Percentiles rank a stretch among this genome's conserved stretches.
These are phyloP conservation scores for Xylaria sp. DNA, from an alignment of 2,329 filamentous ascomycete species.

Conservation along the genomic window DNA sequence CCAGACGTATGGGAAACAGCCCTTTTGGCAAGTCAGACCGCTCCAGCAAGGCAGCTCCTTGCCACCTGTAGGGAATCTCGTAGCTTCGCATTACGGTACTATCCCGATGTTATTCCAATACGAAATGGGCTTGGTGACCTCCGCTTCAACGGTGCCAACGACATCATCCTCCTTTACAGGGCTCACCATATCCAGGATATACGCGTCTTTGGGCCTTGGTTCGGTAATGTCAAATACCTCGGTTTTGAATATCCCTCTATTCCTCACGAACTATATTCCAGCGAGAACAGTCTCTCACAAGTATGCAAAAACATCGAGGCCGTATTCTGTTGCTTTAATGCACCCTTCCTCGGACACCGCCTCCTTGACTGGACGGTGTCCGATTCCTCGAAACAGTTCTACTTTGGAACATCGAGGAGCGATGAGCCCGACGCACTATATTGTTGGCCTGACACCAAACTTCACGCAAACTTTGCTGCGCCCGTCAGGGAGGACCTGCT, in stretches of 20 bases:
- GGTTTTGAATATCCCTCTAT: constrained; percentile 35
- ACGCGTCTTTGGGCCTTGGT: constrained; percentile 1
- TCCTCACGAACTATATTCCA: neutral
- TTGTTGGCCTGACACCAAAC: constrained; percentile 48
- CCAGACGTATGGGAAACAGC: constrained; percentile 37
- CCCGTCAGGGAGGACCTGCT: constrained; percentile 5
- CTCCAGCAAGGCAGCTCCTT: constrained; percentile 48
- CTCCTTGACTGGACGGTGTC: constrained; percentile 45
- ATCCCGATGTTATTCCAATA: constrained; percentile 49
- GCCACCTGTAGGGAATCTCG: constrained; percentile 50
- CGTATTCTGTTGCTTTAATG: constrained; percentile 38
- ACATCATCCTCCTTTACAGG: constrained; percentile 43
- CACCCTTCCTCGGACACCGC: neutral
- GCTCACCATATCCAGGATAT: neutral
- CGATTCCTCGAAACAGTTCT: constrained; percentile 40
- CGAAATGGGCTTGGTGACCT: constrained; percentile 33
- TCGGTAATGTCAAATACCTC: constrained; percentile 36
- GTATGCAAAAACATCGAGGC: constrained; percentile 28
- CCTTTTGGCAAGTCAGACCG: constrained; percentile 47
- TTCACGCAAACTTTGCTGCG: neutral
- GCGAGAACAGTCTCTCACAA: neutral
- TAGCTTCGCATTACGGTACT: constrained; percentile 45
- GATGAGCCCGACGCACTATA: constrained; percentile 43
- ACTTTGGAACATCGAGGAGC: constrained; percentile 25
- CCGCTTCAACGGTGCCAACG: constrained; percentile 47